Evolutionary conservation across 1,284 basidiomycete species (phyloP).

Genomic region (Tylopilus orsonianus): DNA sequence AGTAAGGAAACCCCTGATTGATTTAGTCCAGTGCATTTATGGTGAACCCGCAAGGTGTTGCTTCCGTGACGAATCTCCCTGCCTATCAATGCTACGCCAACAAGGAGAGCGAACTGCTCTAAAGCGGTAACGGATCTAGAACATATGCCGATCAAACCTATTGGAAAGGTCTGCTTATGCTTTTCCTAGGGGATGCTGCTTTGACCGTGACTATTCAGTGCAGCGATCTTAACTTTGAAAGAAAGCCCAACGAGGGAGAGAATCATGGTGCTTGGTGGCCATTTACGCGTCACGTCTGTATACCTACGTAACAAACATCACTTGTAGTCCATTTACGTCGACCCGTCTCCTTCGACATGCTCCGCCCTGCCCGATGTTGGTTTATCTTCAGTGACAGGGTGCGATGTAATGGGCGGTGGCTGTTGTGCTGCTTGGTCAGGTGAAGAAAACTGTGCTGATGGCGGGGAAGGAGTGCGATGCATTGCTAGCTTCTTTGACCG

Average conservation of each 20-base stretch:
- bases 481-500: conserved; percentile 39
- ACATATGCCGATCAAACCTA: neutral
- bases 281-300: neutral
- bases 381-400: neutral
- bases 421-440: conserved; percentile 10
- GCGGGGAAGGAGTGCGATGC: conserved; percentile 30
- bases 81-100: conserved; percentile 14
- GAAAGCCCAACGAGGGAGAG: conserved; percentile 7
- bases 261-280: neutral
- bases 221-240: neutral
- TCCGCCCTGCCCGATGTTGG: neutral
- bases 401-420: conserved; percentile 1
- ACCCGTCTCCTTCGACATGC: conserved; percentile 8
- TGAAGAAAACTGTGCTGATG: conserved; percentile 14
- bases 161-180: neutral
- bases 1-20: conserved; percentile 4
- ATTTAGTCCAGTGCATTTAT: neutral
- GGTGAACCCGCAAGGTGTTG: conserved; percentile 14
- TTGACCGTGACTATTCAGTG: conserved; percentile 5
- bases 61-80: conserved; percentile 9
- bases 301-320: conserved; percentile 7
- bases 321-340: conserved; percentile 13
- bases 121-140: neutral
- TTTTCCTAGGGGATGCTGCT: neutral
- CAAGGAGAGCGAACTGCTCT: conserved; percentile 3